Conservation (phyloP, 1,284 basidiomycete species). For the Coriolopsis trogii region DNA sequence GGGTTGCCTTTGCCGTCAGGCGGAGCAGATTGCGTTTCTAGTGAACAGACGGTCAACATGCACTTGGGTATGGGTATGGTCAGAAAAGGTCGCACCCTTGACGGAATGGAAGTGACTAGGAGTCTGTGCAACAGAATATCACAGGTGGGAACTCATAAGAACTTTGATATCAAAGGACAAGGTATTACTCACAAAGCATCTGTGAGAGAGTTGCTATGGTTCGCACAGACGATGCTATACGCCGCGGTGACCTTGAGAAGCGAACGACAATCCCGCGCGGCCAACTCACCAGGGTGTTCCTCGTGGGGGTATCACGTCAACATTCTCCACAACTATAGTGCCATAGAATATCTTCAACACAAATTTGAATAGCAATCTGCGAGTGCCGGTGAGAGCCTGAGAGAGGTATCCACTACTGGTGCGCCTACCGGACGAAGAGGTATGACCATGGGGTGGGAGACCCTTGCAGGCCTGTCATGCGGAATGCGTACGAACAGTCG, state of each 20-base stretch:
- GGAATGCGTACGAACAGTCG: too few species aligned
- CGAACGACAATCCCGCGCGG: not conserved
- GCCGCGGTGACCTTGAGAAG: not conserved
- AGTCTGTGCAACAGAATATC: conserved; percentile 59
- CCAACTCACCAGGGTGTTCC: conserved; percentile 70
- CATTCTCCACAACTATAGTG: conserved; percentile 83
- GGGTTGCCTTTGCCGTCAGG: conserved; percentile 83
- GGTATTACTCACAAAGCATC: conserved; percentile 70
- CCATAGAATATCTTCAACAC: conserved; percentile 89
- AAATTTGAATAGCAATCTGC: conserved; percentile 70
- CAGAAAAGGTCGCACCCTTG: conserved; percentile 50
- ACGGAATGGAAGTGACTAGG: conserved; percentile 70
- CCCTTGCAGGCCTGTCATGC: too few species aligned
- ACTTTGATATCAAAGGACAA: not conserved
- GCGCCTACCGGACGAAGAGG: conserved; percentile 56
- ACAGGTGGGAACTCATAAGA: not conserved
- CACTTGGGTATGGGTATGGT: not conserved
- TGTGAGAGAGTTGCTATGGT: conserved; percentile 84
- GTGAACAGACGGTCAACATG: not conserved
- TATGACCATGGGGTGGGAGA: conserved; percentile 68
- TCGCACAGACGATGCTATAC: conserved; percentile 73
- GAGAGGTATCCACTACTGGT: not conserved
- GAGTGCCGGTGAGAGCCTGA: not conserved
- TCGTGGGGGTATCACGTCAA: conserved; percentile 65
- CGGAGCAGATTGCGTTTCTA: conserved; percentile 70